Evolutionary conservation across 345 rosid genomes (phyloP).

Genomic region (Heritiera littoralis): DNA sequence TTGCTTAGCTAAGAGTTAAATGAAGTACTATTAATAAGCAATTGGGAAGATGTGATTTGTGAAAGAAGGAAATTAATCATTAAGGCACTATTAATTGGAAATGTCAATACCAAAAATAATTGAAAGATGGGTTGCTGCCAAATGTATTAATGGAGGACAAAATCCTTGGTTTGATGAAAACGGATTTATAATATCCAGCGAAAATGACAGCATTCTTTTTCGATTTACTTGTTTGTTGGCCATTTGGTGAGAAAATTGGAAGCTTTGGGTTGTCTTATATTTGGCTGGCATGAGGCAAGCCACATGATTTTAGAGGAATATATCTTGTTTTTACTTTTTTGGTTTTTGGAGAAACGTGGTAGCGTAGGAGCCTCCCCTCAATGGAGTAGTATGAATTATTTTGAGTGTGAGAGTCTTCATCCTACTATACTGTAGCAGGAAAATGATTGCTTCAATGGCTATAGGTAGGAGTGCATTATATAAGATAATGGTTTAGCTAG

Average conservation of each 20-base stretch:
- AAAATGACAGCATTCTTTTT: conserved; percentile 1
- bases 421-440: neutral
- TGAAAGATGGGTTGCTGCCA: neutral
- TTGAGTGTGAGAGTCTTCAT: neutral
- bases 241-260: neutral
- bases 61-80: conserved; percentile 1
- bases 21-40: neutral
- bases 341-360: neutral
- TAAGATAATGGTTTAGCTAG: neutral
- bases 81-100: neutral
- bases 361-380: neutral
- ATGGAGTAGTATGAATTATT: neutral
- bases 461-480: neutral
- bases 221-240: neutral
- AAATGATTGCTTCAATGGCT: neutral
- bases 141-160: neutral
- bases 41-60: neutral
- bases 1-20: neutral
- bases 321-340: neutral
- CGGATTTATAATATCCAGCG: neutral
- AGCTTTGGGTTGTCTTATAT: conserved; percentile 2
- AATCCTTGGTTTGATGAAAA: neutral
- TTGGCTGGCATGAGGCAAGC: neutral
- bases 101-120: conserved; percentile 7
- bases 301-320: neutral